These are phyloP conservation scores for Sporisorium scitamineum DNA, from an alignment of 1,284 basidiomycete genomes.

Conservation along the genomic window DNA sequence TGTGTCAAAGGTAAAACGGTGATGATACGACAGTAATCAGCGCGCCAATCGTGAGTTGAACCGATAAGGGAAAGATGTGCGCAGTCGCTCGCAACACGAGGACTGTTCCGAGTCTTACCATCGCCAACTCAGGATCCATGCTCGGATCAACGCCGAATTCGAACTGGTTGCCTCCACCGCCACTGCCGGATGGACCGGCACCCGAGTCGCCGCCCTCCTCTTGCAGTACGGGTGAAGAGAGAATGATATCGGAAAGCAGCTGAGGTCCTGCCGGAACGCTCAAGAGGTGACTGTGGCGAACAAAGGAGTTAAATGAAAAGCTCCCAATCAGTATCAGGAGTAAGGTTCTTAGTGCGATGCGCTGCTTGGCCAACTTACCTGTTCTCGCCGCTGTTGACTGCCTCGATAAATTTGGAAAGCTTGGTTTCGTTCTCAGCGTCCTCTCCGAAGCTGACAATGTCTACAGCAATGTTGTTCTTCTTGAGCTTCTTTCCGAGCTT, in stretches of 20 bases:
- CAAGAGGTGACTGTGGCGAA: conserved; percentile 76
- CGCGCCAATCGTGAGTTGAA: background rate
- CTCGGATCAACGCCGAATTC: conserved; percentile 94
- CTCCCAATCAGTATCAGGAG: background rate
- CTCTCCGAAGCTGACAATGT: conserved; percentile 81
- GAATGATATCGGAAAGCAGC: conserved; percentile 85
- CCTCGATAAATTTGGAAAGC: conserved; percentile 81
- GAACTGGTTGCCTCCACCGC: conserved; percentile 71
- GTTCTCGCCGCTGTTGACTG: conserved; percentile 82
- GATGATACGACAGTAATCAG: conserved; percentile 26
- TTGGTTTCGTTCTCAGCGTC: conserved; percentile 75
- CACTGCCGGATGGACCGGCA: conserved; percentile 70
- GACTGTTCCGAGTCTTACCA: conserved; percentile 77
- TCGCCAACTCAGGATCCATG: conserved; percentile 94
- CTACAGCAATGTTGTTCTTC: conserved; percentile 98
- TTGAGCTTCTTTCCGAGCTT: conserved; percentile 95
- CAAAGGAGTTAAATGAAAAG: background rate
- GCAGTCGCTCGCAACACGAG: background rate
- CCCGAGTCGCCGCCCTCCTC: conserved; percentile 75
- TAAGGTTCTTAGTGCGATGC: background rate
- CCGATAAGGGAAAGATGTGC: background rate
- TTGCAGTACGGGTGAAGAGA: conserved; percentile 84
- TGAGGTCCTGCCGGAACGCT: conserved; percentile 80
- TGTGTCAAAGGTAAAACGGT: background rate
- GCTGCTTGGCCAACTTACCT: conserved; percentile 73